These are phyloP conservation scores for Dactylellina leptospora DNA, from an alignment of 2,329 filamentous ascomycete genomes.

Conservation along the genomic window DNA sequence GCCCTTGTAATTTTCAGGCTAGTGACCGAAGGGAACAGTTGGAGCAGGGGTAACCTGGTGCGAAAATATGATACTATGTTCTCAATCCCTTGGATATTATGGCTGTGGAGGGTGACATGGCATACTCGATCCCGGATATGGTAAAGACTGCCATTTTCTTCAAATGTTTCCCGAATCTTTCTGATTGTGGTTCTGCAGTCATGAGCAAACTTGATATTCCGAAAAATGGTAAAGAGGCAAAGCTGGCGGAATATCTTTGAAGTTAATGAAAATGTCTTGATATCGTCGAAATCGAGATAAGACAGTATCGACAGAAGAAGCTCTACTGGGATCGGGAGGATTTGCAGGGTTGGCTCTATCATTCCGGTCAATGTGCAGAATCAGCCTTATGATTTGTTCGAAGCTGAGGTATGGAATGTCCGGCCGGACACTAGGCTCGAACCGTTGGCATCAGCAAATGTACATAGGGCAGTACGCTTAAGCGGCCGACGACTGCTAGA, in stretches of 20 bases:
- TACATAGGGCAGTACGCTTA: too few relatives aligned
- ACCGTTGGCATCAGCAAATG: too few relatives aligned
- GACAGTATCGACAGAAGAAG: constrained; percentile 15
- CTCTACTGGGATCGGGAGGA: constrained; percentile 9
- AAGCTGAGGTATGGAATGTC: too few relatives aligned
- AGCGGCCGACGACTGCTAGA: too few relatives aligned
- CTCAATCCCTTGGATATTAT: neutral
- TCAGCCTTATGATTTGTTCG: too few relatives aligned
- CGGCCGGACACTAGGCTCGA: too few relatives aligned
- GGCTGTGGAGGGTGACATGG: constrained; percentile 24
- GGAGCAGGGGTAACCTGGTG: neutral
- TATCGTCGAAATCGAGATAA: constrained; percentile 4
- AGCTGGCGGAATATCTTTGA: constrained; percentile 1
- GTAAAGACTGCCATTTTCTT: neutral
- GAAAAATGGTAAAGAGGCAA: constrained; percentile 1
- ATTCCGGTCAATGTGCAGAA: too few relatives aligned
- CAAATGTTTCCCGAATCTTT: constrained; percentile 5
- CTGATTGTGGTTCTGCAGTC: neutral
- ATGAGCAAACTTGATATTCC: neutral
- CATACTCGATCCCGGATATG: neutral
- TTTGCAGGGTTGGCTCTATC: neutral
- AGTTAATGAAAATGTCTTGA: constrained; percentile 10
- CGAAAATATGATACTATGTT: constrained; percentile 19
- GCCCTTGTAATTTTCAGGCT: constrained; percentile 18
- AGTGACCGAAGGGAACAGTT: constrained; percentile 4